phyloP scores from a whole-genome alignment of 1,284 basidiomycete species.

The Trichosporon faecale region DNA sequence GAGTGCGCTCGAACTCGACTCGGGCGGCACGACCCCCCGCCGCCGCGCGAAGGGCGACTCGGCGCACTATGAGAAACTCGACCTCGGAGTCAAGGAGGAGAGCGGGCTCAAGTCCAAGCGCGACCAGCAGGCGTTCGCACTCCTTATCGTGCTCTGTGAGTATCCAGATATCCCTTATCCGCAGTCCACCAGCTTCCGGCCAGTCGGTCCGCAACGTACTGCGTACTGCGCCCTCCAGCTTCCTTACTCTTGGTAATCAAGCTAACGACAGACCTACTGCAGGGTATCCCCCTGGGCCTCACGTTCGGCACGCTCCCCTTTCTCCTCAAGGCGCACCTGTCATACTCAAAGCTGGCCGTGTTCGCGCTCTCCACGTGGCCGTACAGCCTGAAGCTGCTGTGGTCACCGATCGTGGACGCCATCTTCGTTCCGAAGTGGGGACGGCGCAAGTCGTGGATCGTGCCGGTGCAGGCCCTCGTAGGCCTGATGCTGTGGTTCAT shows the following conservation, averaged over 20 bases:
- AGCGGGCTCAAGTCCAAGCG: slow-evolving; percentile 38
- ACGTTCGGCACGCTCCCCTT: slow-evolving; percentile 85
- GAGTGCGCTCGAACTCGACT: background rate
- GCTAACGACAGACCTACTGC: slow-evolving; percentile 55
- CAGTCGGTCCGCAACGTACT: no score
- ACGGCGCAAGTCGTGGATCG: slow-evolving; percentile 96
- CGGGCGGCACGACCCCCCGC: background rate
- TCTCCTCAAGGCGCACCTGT: slow-evolving; percentile 87
- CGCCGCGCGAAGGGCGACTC: slow-evolving; percentile 2
- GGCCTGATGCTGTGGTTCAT: slow-evolving; percentile 86
- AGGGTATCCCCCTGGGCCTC: slow-evolving; percentile 86
- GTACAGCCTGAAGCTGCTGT: slow-evolving; percentile 93
- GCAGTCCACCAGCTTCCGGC: slow-evolving; percentile 1
- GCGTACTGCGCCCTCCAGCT: slow-evolving; percentile 1
- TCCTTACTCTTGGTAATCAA: slow-evolving; percentile 16
- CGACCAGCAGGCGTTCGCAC: slow-evolving; percentile 79
- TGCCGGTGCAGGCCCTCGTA: slow-evolving; percentile 91
- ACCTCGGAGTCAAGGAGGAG: slow-evolving; percentile 27
- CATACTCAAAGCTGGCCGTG: slow-evolving; percentile 92
- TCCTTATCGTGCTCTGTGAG: slow-evolving; percentile 87
- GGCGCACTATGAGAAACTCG: slow-evolving; percentile 29
- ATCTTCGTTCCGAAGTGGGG: slow-evolving; percentile 71
- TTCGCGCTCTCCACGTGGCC: slow-evolving; percentile 95
- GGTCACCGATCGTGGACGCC: slow-evolving; percentile 97
- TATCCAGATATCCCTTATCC: slow-evolving; percentile 15